Evolutionary conservation across 164 flowering plant genomes (phyloP).

Genomic region (Berberis thunbergii): DNA sequence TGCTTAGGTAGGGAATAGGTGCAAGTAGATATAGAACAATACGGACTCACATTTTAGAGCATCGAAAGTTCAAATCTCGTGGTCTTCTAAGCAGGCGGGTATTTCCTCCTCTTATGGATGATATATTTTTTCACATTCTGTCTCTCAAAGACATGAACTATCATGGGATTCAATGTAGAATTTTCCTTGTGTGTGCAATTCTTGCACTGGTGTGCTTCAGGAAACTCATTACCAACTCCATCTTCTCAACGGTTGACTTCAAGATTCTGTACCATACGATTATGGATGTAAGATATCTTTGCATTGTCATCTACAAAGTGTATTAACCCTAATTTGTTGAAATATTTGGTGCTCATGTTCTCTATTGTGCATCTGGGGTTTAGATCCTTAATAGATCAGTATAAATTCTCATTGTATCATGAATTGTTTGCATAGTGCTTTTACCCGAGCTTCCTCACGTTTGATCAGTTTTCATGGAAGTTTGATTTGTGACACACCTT

Average conservation of each 20-base stretch:
- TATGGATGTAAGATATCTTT: not conserved
- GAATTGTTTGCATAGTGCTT: too few relatives aligned
- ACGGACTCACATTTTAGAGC: not conserved
- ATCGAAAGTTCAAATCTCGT: not conserved
- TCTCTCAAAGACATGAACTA: too few relatives aligned
- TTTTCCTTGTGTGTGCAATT: not conserved
- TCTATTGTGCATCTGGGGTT: too few relatives aligned
- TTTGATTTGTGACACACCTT: too few relatives aligned
- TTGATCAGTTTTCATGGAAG: too few relatives aligned
- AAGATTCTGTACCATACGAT: not conserved
- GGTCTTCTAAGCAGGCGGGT: not conserved
- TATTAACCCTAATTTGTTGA: too few relatives aligned
- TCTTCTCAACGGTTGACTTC: not conserved
- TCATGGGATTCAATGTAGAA: not conserved
- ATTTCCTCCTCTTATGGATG: not conserved
- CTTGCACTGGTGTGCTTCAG: not conserved
- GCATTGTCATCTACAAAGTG: not conserved
- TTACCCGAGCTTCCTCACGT: too few relatives aligned
- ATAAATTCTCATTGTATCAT: too few relatives aligned
- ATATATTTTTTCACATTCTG: not conserved
- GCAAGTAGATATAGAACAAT: slow-evolving; percentile 10
- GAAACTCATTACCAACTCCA: not conserved
- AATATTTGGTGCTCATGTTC: too few relatives aligned
- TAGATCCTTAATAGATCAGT: too few relatives aligned
- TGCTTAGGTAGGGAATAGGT: slow-evolving; percentile 23